Conservation (phyloP, 495 filamentous ascomycete species). For the Penicillium waksmanii region DNA sequence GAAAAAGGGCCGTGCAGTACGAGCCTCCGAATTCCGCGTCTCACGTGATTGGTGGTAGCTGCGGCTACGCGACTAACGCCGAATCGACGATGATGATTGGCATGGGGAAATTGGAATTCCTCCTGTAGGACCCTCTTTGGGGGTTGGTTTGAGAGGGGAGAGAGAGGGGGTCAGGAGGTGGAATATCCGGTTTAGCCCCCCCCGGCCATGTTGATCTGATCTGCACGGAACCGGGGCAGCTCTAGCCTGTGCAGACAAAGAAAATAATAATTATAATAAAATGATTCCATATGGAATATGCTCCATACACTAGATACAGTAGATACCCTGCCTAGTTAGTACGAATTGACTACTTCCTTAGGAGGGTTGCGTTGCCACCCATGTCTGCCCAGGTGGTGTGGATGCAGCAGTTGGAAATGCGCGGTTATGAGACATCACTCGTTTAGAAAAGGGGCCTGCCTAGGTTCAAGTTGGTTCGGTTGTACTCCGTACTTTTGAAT, state of each 20-base stretch:
- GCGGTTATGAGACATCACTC: constrained; percentile 4
- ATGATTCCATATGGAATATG: not conserved
- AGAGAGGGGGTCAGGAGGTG: constrained; percentile 9
- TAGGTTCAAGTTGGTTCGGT: not conserved
- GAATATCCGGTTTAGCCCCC: constrained; percentile 11
- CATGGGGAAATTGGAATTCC: constrained; percentile 9
- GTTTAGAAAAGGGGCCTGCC: not conserved
- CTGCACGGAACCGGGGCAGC: constrained; percentile 33
- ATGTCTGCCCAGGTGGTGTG: not conserved
- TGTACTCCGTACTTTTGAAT: not conserved
- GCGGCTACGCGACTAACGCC: constrained; percentile 35
- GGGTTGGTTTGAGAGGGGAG: constrained; percentile 5
- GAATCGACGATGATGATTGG: constrained; percentile 20
- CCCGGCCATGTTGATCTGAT: constrained; percentile 35
- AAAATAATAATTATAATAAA: constrained; percentile 5
- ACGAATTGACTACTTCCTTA: not conserved
- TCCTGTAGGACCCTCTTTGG: not conserved
- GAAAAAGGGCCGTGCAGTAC: not conserved
- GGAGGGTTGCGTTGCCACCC: constrained; percentile 1
- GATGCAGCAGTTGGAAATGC: not conserved
- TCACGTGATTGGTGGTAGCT: constrained; percentile 27
- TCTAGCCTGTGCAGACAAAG: constrained; percentile 16
- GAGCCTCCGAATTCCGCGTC: not conserved
- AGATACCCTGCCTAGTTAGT: too few relatives aligned
- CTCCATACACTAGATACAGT: too few relatives aligned